Conservation (phyloP, 1,284 basidiomycete genomes). For the Tylopilus orsonianus region DNA sequence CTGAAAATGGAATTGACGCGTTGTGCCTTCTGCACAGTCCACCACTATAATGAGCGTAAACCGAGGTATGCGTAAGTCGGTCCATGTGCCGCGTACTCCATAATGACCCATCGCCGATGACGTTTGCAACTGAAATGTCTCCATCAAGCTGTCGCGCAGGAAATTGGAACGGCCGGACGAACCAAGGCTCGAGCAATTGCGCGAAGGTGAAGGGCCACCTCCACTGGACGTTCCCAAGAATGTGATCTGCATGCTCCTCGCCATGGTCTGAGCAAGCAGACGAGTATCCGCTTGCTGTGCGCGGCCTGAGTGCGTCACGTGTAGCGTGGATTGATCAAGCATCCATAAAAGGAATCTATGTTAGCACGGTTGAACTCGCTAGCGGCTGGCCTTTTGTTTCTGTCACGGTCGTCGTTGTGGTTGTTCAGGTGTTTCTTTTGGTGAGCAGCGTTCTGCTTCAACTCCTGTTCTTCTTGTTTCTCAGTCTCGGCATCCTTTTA, state of each 20-base stretch:
- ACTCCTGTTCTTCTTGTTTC: background rate
- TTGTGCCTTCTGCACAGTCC: slow-evolving; percentile 86
- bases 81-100: slow-evolving; percentile 53
- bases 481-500: slow-evolving; percentile 7
- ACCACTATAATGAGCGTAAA: slow-evolving; percentile 56
- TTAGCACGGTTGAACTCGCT: slow-evolving; percentile 23
- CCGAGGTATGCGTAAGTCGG: slow-evolving; percentile 6
- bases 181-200: slow-evolving; percentile 69
- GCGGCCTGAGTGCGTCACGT: slow-evolving; percentile 14
- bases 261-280: slow-evolving; percentile 11
- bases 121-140: slow-evolving; percentile 44
- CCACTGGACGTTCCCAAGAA: slow-evolving; percentile 76
- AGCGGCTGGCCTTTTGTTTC: slow-evolving; percentile 22
- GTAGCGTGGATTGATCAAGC: slow-evolving; percentile 4
- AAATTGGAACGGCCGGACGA: background rate
- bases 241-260: slow-evolving; percentile 43
- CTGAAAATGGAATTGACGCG: slow-evolving; percentile 58
- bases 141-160: background rate
- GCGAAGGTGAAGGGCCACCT: slow-evolving; percentile 64
- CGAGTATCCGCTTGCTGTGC: background rate
- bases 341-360: slow-evolving; percentile 23
- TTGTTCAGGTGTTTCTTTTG: slow-evolving; percentile 6
- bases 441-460: slow-evolving; percentile 13
- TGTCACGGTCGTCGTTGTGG: background rate
- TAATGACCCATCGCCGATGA: slow-evolving; percentile 51